Evolutionary conservation across 225 moss, liverwort and hornwort species (phyloP), one percentile per base, ranked within the genome.

Genomic region (Physcomitrium patens): DNA sequence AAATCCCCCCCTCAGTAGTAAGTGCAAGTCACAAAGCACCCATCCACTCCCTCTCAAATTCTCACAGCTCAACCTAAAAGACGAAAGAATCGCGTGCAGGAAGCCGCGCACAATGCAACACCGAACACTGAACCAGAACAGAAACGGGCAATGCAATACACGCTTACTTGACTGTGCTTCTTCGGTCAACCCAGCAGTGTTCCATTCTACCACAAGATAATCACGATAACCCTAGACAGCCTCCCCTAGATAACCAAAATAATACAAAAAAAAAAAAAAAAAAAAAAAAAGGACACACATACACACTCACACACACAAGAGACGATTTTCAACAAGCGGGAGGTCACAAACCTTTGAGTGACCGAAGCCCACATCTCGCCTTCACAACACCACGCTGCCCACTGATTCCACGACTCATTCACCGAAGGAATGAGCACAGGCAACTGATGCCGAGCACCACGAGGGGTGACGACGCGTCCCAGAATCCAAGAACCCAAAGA

Each of bases 71-170:
- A 26, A 58, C 24, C 26, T 23, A 12, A 55, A n/a, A 9, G 55
- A 55, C 9, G 20, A 11, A 23, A 23, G n/a, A 61, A 63, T 23
- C 16, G 23, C 63, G 63, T 7, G 73, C 37, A 61, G 31, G 31
- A 49, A 50, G 3, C 27, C 68, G 37, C 50, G 0, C 46, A 42
- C 56, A 19, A 70, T 15, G 11, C 18, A 31, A 65, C 48, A 46
- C 22, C 9, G 24, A 20, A 70, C 28, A 7, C 31, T 37, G 2
- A 37, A 37, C 49, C 19, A 28, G 12, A 27, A 48, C 60, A 71
- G 48, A 60, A 14, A 60, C 26, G 27, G 5, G 20, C 72, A 41
- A 62, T 73, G 62, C 41, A 49, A 62, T 52, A 61, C 62, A 9
- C 50, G 31, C 14, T 20, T 8, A 9, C 42, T 31, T 18, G 31